Percentiles rank a stretch among this genome's conserved stretches.
phyloP scores from a whole-genome alignment of 257 asterid genomes.

The Penstemon barbatus region DNA sequence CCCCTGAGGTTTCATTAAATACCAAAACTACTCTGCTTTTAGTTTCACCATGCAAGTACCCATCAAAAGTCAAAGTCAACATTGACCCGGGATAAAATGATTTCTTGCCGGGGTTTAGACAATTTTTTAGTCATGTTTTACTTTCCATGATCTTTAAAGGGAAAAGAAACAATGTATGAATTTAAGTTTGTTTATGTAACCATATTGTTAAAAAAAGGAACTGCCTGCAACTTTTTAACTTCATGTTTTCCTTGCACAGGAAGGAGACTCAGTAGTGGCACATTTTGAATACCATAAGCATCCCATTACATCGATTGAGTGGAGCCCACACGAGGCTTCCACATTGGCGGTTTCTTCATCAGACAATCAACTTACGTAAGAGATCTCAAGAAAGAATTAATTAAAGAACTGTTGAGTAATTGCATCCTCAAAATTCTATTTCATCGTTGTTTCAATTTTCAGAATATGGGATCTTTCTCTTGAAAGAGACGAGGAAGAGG shows the following conservation, averaged over 20 bases:
- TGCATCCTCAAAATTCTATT: neutral
- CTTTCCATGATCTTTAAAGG: neutral
- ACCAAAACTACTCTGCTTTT: too few species aligned
- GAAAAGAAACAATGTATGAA: neutral
- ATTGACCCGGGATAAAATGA: too few species aligned
- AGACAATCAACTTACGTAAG: constrained; percentile 87
- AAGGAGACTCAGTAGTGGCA: constrained; percentile 74
- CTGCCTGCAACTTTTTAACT: neutral
- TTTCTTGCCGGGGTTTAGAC: neutral
- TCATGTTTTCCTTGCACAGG: constrained; percentile 42
- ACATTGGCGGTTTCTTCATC: constrained; percentile 87
- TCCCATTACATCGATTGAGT: constrained; percentile 94
- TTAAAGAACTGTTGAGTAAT: neutral
- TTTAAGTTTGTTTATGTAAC: neutral
- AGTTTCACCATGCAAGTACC: too few species aligned
- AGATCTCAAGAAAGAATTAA: constrained; percentile 19
- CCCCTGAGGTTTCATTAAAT: too few species aligned
- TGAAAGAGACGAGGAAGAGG: constrained; percentile 96
- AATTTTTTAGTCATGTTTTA: neutral
- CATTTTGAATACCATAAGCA: constrained; percentile 85
- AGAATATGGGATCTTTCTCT: constrained; percentile 95
- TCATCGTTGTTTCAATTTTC: constrained; percentile 8
- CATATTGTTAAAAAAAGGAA: neutral
- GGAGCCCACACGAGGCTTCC: constrained; percentile 97
- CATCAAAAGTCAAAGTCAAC: too few species aligned